phyloP scores from a whole-genome alignment of 768 basidiomycete species.

The Boletus huronensis region DNA sequence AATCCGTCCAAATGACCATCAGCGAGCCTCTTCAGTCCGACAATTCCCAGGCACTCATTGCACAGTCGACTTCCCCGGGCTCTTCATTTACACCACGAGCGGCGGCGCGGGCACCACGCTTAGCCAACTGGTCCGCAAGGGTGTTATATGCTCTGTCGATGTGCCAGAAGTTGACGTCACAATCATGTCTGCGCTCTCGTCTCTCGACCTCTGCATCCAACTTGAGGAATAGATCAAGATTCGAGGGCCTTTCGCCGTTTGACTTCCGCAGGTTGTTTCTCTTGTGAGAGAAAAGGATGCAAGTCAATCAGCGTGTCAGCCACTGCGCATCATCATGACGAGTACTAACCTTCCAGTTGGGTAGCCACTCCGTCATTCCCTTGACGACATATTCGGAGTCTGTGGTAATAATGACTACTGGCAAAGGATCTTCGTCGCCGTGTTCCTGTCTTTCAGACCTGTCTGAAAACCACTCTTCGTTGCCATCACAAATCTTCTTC shows the following conservation, averaged over 20 bases:
- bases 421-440: background rate
- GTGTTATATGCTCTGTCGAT: slow-evolving; percentile 22
- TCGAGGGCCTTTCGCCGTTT: background rate
- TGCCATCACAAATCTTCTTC: slow-evolving; percentile 26
- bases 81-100: background rate
- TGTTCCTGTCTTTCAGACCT: background rate
- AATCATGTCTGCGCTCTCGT: background rate
- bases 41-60: background rate
- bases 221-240: slow-evolving; percentile 7
- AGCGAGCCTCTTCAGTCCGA: background rate
- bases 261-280: background rate
- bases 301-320: background rate
- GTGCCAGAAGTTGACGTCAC: slow-evolving; percentile 25
- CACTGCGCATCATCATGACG: background rate
- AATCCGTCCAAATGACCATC: background rate
- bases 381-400: slow-evolving; percentile 10
- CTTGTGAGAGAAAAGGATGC: background rate
- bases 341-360: slow-evolving; percentile 2
- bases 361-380: slow-evolving; percentile 7
- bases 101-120: background rate
- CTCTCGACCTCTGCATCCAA: background rate
- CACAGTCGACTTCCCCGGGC: background rate
- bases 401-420: background rate
- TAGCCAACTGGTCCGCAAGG: slow-evolving; percentile 22
- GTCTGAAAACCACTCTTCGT: slow-evolving; percentile 8